Evolutionary conservation across 305 asterid genomes (phyloP), one percentile per base, ranked within the genome.

Genomic region (Solanum hybrid): DNA sequence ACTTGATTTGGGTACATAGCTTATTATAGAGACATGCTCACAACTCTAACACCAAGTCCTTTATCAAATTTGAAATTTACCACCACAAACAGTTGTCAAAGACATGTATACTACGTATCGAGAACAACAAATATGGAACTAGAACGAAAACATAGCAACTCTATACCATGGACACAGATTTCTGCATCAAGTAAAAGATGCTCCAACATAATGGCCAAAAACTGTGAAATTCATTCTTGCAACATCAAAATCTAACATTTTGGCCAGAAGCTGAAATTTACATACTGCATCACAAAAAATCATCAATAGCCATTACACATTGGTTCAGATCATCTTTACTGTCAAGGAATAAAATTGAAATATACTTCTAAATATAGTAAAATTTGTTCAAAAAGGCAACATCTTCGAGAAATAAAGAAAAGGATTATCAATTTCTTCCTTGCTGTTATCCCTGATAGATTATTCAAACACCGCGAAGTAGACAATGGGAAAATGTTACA

Each of bases 401-500:
- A 88, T 10, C 72, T 26, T 31, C 6, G 24, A 37, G 78, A 6
- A 2, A 14, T 9, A 51, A 77, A 88, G 64, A 11, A 7, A 10
- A 27, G 45, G 76, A 37, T 14, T 5, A 15, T 88, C 85, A 34
- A 76, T 77, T 15, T 51, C 86, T 51, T 51, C 56, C 38, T 88
- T 34, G 13, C 7, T 56, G n/a, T 78, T 79, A 31, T 77, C 60
- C 86, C 73, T n/a, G 76, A 88, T 19, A 35, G 78, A 78, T 76
- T 37, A 76, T 29, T 31, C 60, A 1, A 45, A 51, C 60, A 51
- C 27, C 78, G 14, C 29, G 3, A 51, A 32, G 37, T 35, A 15
- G 71, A 87, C 31, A 40, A 32, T 1, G 4, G 45, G 38, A 56
- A 51, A 73, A 91, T 78, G 51, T 89, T 88, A 94, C 96, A 93